phyloP scores from a whole-genome alignment of 352 stramenopile species.

The Globisporangium nodosum region DNA sequence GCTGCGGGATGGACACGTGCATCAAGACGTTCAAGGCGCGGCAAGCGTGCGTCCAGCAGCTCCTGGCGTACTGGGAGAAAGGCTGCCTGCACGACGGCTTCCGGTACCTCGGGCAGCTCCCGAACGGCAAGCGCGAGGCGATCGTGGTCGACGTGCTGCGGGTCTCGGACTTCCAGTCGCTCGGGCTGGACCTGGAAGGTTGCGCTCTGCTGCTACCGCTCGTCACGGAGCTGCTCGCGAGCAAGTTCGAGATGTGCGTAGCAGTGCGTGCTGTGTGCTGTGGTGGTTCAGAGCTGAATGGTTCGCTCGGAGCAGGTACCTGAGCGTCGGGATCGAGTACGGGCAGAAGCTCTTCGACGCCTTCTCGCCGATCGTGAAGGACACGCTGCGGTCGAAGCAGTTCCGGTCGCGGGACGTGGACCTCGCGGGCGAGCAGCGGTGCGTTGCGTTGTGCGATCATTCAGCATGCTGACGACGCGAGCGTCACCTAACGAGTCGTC shows the following conservation, averaged over 20 bases:
- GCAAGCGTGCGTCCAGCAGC: constrained; percentile 66
- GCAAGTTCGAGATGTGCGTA: constrained; percentile 62
- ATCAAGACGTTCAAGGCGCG: constrained; percentile 64
- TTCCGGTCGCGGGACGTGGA: constrained; percentile 57
- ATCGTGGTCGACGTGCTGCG: constrained; percentile 67
- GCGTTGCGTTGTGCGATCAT: constrained; percentile 1
- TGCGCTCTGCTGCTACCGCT: constrained; percentile 75
- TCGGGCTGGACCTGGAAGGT: constrained; percentile 68
- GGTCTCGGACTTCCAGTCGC: constrained; percentile 48
- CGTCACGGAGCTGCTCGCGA: constrained; percentile 56
- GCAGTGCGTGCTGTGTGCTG: neutral
- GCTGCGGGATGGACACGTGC: constrained; percentile 80
- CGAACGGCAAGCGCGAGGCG: constrained; percentile 63
- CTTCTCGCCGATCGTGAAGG: constrained; percentile 73
- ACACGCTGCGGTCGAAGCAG: constrained; percentile 39
- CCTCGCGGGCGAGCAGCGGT: constrained; percentile 72
- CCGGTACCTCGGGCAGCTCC: constrained; percentile 57
- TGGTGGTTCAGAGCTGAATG: neutral
- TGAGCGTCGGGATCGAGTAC: constrained; percentile 46
- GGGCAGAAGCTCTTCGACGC: constrained; percentile 62
- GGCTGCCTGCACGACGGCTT: constrained; percentile 64
- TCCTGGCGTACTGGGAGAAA: constrained; percentile 67
- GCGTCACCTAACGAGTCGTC: neutral
- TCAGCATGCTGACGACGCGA: neutral
- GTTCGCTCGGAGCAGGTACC: constrained; percentile 28